Evolutionary conservation across 345 rosid genomes (phyloP).

Genomic region (Pistacia atlantica): DNA sequence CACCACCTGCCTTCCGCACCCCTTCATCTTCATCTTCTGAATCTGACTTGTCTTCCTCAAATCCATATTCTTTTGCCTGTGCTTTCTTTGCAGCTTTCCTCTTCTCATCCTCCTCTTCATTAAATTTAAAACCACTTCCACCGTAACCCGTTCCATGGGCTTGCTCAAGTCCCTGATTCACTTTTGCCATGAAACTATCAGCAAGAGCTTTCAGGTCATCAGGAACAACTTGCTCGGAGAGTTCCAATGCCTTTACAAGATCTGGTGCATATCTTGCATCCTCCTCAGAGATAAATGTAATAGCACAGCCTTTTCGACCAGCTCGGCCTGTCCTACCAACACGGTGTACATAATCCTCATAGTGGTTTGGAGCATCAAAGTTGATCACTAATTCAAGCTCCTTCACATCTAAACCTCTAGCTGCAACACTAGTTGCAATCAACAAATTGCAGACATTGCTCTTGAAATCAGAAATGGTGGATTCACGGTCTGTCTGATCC

Average conservation of each 20-base stretch:
- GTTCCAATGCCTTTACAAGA: slow-evolving; percentile 90
- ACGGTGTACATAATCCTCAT: slow-evolving; percentile 97
- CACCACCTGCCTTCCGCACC: slow-evolving; percentile 86
- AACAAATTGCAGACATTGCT: slow-evolving; percentile 87
- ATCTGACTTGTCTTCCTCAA: slow-evolving; percentile 95
- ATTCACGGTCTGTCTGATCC: slow-evolving; percentile 95
- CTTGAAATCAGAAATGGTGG: slow-evolving; percentile 90
- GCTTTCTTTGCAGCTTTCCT: slow-evolving; percentile 95
- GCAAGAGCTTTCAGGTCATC: slow-evolving; percentile 86
- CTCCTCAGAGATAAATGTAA: slow-evolving; percentile 89
- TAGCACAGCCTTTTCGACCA: slow-evolving; percentile 91
- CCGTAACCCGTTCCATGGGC: slow-evolving; percentile 98
- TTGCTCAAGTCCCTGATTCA: slow-evolving; percentile 92
- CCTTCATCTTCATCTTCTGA: slow-evolving; percentile 95
- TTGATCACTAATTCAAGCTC: slow-evolving; percentile 93
- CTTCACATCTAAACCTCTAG: slow-evolving; percentile 97
- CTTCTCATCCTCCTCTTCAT: slow-evolving; percentile 97
- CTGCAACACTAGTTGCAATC: slow-evolving; percentile 93
- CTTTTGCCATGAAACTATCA: slow-evolving; percentile 88
- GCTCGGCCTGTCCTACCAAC: slow-evolving; percentile 98
- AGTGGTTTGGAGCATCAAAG: slow-evolving; percentile 91
- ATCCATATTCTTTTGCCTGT: slow-evolving; percentile 94
- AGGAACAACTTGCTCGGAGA: slow-evolving; percentile 95
- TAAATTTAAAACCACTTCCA: slow-evolving; percentile 97
- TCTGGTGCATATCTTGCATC: slow-evolving; percentile 97